These are phyloP conservation scores for Linum tenue DNA, from an alignment of 345 rosid species.

Conservation along the genomic window DNA sequence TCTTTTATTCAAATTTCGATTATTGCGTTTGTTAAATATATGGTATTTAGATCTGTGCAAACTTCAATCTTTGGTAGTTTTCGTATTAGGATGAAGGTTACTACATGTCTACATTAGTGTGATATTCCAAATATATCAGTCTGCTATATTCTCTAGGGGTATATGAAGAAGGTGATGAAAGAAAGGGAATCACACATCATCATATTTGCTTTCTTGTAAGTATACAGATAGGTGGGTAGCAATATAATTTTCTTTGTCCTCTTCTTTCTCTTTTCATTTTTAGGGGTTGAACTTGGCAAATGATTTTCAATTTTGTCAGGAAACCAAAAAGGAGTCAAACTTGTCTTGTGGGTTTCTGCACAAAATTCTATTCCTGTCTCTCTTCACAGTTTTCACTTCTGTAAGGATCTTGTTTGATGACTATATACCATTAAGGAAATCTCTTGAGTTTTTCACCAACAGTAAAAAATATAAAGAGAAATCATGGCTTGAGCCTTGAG, in stretches of 20 bases:
- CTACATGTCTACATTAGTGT: not conserved
- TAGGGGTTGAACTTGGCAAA: not conserved
- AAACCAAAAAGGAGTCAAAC: not conserved
- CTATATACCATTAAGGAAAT: too few relatives aligned
- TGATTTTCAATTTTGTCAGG: not conserved
- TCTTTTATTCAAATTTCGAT: too few relatives aligned
- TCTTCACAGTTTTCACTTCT: not conserved
- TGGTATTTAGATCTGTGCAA: too few relatives aligned
- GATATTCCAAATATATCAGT: not conserved
- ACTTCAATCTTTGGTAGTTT: too few relatives aligned
- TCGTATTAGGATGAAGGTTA: too few relatives aligned
- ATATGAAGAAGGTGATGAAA: constrained; percentile 10
- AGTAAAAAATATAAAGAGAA: not conserved
- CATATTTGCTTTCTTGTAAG: not conserved
- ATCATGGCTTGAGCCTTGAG: not conserved
- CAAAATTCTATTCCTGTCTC: not conserved
- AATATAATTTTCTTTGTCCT: not conserved
- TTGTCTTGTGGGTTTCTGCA: constrained; percentile 5
- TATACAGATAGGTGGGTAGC: not conserved
- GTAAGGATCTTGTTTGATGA: not conserved
- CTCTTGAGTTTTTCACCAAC: not conserved
- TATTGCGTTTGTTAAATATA: too few relatives aligned
- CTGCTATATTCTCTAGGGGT: constrained; percentile 8
- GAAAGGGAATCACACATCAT: constrained; percentile 12
- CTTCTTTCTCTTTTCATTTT: not conserved